Evolutionary conservation across 2,329 filamentous ascomycete genomes (phyloP), one percentile per base, ranked within the genome.

Genomic region (Basipetospora chlamydospora): DNA sequence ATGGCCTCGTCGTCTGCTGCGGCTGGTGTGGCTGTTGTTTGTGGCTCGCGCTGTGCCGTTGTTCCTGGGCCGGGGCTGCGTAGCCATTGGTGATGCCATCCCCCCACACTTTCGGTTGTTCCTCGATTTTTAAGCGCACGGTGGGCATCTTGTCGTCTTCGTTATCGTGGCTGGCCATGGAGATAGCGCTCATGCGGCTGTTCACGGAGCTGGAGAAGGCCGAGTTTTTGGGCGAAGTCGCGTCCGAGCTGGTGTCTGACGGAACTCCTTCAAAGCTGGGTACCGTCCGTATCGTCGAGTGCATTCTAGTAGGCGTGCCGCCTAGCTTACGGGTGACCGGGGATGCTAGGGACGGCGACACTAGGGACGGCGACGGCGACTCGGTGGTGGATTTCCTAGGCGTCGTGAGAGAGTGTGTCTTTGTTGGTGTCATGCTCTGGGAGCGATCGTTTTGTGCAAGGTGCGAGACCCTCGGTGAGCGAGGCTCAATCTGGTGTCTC

Each of bases 161-260:
- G 39, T 44, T 53, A 42, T 45, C 56, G 48, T 43, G 58, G 38
- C 51, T 54, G 40, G 54, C 59, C 43, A 45, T 53, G 37, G 67
- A 70, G 28, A 56, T 51, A 37, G 54, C 59, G 53, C 67, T 72
- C 35, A 56, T 50, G 48, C 62, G 68, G 53, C 70, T 74, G 48
- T 67, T 66, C 28, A 67, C 53, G 30, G 67, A 72, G 55, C 67
- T 70, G 28, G 69, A 71, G 44, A 73, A 67, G 41, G 56, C 59
- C 40, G 68, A 73, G 45, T 63, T 63, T 42, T 59, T 61, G 49
- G 55, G 22, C 17, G 55, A 48, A 28, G 39, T 43, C 28, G 44
- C 39, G 35, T 60, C 58, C 35, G 56, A 59, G 42, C 60, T 61
- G 28, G 64, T 64, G 38, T 64, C 59, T 42, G 54, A 59, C 18